These are phyloP conservation scores for Chlorophyllum brunneum DNA, from an alignment of 768 basidiomycete genomes.

Conservation along the genomic window DNA sequence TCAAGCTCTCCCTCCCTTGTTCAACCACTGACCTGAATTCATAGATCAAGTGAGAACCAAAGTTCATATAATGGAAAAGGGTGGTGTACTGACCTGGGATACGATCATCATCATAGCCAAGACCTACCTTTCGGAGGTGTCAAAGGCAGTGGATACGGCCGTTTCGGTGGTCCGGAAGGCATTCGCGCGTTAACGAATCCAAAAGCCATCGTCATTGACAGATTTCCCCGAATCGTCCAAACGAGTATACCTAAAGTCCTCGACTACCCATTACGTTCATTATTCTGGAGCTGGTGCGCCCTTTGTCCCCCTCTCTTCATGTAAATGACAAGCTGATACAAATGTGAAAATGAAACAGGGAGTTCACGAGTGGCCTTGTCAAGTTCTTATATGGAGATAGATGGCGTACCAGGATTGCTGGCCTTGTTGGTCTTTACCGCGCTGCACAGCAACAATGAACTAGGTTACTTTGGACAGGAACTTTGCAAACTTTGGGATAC, in stretches of 20 bases:
- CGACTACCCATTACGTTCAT: conserved; percentile 80
- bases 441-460: conserved; percentile 27
- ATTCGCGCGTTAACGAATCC: conserved; percentile 82
- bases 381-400: conserved; percentile 50
- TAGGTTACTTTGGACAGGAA: no score
- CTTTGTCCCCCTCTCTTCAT: conserved; percentile 1
- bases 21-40: conserved; percentile 16
- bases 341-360: conserved; percentile 30
- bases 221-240: conserved; percentile 78
- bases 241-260: conserved; percentile 83
- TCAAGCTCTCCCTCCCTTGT: background rate
- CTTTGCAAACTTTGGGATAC: no score
- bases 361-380: conserved; percentile 45
- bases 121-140: conserved; percentile 93
- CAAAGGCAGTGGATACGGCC: conserved; percentile 89
- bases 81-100: no score
- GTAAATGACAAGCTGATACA: background rate
- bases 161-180: conserved; percentile 95
- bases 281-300: conserved; percentile 70
- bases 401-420: conserved; percentile 44
- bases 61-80: background rate
- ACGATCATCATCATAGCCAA: conserved; percentile 45
- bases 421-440: conserved; percentile 34
- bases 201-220: conserved; percentile 84
- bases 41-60: conserved; percentile 64